Evolutionary conservation across 2,329 filamentous ascomycete species (phyloP), one percentile per base, ranked within the genome.

Genomic region (Cyclaneusma minus): DNA sequence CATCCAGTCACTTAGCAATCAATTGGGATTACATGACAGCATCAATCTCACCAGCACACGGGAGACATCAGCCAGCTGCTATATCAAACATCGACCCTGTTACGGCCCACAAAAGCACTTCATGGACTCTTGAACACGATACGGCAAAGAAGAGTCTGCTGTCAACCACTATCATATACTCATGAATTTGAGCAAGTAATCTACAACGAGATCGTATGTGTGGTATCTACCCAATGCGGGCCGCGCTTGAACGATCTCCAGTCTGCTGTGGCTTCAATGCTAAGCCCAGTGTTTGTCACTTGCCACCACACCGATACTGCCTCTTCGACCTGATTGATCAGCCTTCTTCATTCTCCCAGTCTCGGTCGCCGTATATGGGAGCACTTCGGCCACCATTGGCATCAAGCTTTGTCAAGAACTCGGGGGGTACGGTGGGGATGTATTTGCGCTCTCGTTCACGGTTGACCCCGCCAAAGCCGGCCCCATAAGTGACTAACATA

Each of bases 401-500:
- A 49, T 94, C 87, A 24, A 98, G 61, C 56, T 84, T 92, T 33
- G 77, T 72, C 33, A 98, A 58, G 45, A 95, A 93, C 53, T 98
- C 89, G 0, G 85, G 77, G 11, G 89, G 87, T 28, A 98, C 81
- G 0, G 82, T 92, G 3, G 89, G 89, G 23, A 93, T 91, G 49
- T 98, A 98, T 54, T 93, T 93, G 38, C 83, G 66, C 51, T 91
- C 89, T 30, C 84, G 66, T 52, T 95, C 89, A 35, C 79, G 68
- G 54, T 98, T 93, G 24, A 89, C 60, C 0, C 89, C 89, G 4
- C 89, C 89, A 44, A 95, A 89, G 1, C 89, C 89, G 8, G 89
- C 85, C 1, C 89, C 89, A 44, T 91, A 98, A 38, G 76, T 87
- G 24, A 98, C 71, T 24, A 95, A 64, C 89, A 98, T 98, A 50